Base-by-base conservation (phyloP, 2,329 filamentous ascomycete species). In the Ophiostoma montium region DNA sequence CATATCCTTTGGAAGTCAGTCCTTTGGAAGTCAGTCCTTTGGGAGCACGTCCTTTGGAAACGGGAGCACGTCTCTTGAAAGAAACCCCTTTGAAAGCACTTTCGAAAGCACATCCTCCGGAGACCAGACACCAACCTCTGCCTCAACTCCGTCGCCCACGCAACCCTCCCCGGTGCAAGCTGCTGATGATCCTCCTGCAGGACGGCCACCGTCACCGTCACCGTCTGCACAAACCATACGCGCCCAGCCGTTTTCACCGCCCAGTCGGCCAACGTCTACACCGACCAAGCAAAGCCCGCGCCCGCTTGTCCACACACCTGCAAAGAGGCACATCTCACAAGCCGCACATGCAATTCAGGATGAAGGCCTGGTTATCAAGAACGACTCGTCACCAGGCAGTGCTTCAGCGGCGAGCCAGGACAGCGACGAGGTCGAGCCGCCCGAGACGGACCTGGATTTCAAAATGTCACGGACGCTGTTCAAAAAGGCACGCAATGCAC, bases 391-490 rank as follows among this genome's bases (percentile, higher is more conserved):
- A 33, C 32, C 11, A 2, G 47, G 48, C 11, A 38, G 46, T 11
- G 47, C 50, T 9, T 23, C 52, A 19, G 52, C 53, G 15, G 15
- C 46, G 2, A 35, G 41, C 11, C 35, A 31, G 9, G 7, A 21
- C 9, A n/a, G 39, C 1, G 35, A 19, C 18, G 8, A 10, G 11
- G 53, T 23, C 8, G n/a, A 42, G 1, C 63, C 65, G 7, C 68
- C 70, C 0, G 56, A 60, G 32, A 65, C 67, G 3, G 58, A 60
- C 1, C 59, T 71, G 6, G 59, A 67, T 1, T 78, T 66, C 59
- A 70, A 71, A 51, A 71, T 78, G 41, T 61, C 65, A 2, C 59
- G 66, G 30, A 62, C 70, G 3, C 51, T 65, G 18, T 76, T 76
- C 52, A 59, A 63, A 5, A 64, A 65, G 1, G 78, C 78, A 2